A percentile compares a stretch with the other conserved stretches of the same genome.
Conservation (phyloP, 2,329 filamentous ascomycete genomes). For the Thelonectria olida region DNA sequence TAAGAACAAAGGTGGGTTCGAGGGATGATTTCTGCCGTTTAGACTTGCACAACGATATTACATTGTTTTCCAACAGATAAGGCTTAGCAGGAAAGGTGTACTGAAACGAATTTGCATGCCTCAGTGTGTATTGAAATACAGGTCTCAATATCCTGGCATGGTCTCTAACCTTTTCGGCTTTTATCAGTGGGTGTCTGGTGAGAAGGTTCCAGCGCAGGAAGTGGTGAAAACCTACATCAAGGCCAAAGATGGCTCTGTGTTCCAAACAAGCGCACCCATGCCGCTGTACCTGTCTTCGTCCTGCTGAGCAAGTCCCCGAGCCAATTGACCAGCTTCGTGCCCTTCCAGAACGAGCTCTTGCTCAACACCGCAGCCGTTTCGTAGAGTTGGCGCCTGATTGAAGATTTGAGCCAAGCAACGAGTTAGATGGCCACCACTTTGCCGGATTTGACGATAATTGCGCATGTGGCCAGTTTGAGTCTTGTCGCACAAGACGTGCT, state of each 20-base stretch:
- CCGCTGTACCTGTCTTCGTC: background rate
- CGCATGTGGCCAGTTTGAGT: background rate
- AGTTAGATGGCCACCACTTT: background rate
- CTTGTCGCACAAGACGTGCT: background rate
- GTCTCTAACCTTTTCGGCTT: no score
- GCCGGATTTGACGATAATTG: constrained; percentile 6
- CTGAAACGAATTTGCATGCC: constrained; percentile 10
- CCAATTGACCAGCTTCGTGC: background rate
- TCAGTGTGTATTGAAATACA: no score
- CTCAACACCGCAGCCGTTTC: background rate
- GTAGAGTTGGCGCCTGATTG: background rate
- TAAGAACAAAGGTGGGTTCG: background rate
- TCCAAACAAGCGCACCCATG: background rate
- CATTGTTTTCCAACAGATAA: no score
- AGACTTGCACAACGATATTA: no score
- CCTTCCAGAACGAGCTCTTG: background rate
- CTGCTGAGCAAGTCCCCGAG: background rate
- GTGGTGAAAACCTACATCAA: constrained; percentile 10
- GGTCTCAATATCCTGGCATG: no score
- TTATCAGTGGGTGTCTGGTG: background rate
- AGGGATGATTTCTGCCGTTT: no score
- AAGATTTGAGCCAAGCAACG: background rate
- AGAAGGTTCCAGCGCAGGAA: fast-evolving
- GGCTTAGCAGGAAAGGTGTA: constrained; percentile 7
- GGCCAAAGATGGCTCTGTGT: background rate